Evolutionary conservation across 2,329 filamentous ascomycete species (phyloP).

Genomic region (Trichoderma sp.): DNA sequence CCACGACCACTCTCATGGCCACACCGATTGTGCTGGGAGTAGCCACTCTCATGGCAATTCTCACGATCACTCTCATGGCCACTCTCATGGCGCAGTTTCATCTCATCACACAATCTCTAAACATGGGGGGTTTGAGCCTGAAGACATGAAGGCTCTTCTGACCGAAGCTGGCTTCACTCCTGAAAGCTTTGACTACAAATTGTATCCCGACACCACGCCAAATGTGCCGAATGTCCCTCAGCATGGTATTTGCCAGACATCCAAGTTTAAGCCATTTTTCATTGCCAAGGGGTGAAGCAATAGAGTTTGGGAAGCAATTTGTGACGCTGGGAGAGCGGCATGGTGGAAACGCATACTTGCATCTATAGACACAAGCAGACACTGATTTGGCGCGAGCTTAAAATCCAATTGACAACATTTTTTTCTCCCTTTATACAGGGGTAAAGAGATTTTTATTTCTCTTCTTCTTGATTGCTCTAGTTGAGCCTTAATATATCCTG

Average conservation of each 20-base stretch:
- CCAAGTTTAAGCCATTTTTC: neutral
- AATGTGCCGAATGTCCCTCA: neutral
- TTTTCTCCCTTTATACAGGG: neutral
- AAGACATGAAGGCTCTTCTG: slow-evolving; percentile 1
- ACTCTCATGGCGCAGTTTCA: neutral
- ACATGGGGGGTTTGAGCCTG: neutral
- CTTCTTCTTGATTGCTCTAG: neutral
- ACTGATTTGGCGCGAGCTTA: neutral
- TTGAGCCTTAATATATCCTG: neutral
- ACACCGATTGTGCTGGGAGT: neutral
- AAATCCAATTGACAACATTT: neutral
- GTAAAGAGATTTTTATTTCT: neutral
- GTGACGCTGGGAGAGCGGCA: neutral
- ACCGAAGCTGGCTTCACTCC: neutral
- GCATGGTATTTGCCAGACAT: neutral
- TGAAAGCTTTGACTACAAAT: neutral
- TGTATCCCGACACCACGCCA: neutral
- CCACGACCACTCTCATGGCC: neutral
- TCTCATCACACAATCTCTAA: neutral
- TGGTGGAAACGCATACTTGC: neutral
- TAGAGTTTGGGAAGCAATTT: neutral
- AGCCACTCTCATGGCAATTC: neutral
- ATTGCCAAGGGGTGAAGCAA: neutral
- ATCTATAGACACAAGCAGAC: neutral
- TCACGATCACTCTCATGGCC: neutral